phyloP scores from a whole-genome alignment of 2,329 filamentous ascomycete genomes.

The Neocatenulostroma microsporum region DNA sequence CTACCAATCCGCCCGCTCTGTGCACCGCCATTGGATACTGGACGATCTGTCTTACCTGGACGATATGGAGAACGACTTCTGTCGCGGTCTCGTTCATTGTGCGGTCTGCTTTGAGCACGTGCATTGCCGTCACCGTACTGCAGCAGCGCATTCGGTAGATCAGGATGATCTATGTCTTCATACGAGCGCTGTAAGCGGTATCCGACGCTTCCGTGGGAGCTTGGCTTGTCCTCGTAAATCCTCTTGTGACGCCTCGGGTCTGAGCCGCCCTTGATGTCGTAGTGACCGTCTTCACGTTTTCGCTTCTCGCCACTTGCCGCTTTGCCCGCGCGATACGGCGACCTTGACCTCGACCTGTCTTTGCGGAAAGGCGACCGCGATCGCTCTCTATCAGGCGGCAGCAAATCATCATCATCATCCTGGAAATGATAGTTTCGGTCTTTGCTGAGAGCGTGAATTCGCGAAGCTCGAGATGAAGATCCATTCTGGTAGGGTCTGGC shows the following conservation, averaged over 20 bases:
- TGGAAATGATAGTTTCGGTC: conserved; percentile 24
- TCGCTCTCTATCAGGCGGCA: conserved; percentile 32
- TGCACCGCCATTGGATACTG: no score
- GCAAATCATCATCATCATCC: conserved; percentile 30
- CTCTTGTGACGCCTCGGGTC: conserved; percentile 55
- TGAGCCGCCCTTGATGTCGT: conserved; percentile 39
- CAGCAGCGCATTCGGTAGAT: conserved; percentile 11
- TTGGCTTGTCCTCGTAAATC: conserved; percentile 51
- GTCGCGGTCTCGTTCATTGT: conserved; percentile 11
- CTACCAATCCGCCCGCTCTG: no score
- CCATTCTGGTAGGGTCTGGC: conserved; percentile 54
- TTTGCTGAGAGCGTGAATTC: conserved; percentile 15
- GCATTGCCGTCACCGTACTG: conserved; percentile 19
- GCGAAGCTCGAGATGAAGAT: conserved; percentile 30
- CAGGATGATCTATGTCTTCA: conserved; percentile 37
- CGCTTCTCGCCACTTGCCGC: conserved; percentile 53
- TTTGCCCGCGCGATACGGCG: conserved; percentile 23
- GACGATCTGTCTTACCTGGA: conserved; percentile 10
- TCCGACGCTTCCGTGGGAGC: conserved; percentile 15
- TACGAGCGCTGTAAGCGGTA: conserved; percentile 19
- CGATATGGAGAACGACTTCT: conserved; percentile 23
- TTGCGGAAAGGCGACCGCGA: conserved; percentile 48
- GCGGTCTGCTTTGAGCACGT: conserved; percentile 3
- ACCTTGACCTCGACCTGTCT: conserved; percentile 29
- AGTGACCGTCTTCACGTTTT: conserved; percentile 54